These are phyloP conservation scores for Phytophthora fragariaefolia DNA, from an alignment of 352 stramenopile species.

Conservation along the genomic window DNA sequence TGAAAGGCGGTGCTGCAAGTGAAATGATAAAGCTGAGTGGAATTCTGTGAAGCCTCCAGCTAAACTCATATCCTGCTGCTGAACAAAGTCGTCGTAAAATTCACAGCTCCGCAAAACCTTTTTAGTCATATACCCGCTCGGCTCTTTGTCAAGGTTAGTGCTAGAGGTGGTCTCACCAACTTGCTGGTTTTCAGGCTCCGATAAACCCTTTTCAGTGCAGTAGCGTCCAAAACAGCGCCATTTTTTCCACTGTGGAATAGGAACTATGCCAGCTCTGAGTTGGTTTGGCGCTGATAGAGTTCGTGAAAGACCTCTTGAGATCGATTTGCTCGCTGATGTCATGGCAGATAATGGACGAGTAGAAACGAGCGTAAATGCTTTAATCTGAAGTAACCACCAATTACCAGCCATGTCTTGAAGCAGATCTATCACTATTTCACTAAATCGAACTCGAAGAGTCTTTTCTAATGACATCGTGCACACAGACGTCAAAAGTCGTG, in stretches of 20 bases:
- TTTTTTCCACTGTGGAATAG: constrained; percentile 41
- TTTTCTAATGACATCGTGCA: constrained; percentile 46
- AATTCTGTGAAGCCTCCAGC: constrained; percentile 52
- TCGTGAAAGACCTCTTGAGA: constrained; percentile 17
- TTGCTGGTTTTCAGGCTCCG: constrained; percentile 11
- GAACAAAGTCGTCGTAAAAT: constrained; percentile 61
- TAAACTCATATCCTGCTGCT: constrained; percentile 51
- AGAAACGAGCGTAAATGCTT: constrained; percentile 55
- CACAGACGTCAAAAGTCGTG: constrained; percentile 46
- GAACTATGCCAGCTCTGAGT: constrained; percentile 30
- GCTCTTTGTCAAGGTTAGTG: constrained; percentile 20
- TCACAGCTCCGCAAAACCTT: constrained; percentile 74
- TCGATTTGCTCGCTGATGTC: background rate
- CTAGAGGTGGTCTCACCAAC: background rate
- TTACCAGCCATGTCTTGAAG: constrained; percentile 52
- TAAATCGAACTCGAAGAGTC: constrained; percentile 47
- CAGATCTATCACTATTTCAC: constrained; percentile 63
- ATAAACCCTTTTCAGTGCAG: constrained; percentile 17
- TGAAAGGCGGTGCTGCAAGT: constrained; percentile 59
- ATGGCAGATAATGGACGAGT: constrained; percentile 29
- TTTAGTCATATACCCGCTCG: constrained; percentile 64
- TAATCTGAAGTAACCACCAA: constrained; percentile 79
- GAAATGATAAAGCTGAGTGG: constrained; percentile 47
- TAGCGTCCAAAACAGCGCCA: constrained; percentile 59
- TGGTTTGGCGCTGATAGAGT: constrained; percentile 56